These are phyloP conservation scores for Plasmodium gallinaceum DNA, from an alignment of 169 alveolate genomes.

Conservation along the genomic window DNA sequence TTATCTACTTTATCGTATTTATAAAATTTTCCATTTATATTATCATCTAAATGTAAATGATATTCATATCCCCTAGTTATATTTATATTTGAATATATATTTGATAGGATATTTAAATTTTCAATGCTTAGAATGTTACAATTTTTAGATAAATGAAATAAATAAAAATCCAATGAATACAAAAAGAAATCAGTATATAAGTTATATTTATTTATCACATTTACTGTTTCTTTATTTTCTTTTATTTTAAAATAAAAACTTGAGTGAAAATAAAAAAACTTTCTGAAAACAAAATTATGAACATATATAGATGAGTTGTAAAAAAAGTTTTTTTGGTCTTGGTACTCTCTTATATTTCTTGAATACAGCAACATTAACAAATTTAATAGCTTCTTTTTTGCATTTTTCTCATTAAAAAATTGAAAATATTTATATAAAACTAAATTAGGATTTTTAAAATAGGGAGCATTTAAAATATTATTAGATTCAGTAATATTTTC, in stretches of 20 bases:
- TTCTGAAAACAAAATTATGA: conserved; percentile 29
- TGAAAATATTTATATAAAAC: conserved; percentile 73
- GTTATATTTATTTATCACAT: background rate
- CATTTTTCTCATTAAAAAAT: conserved; percentile 27
- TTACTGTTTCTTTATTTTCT: conserved; percentile 1
- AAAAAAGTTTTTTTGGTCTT: conserved; percentile 31
- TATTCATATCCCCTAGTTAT: conserved; percentile 10
- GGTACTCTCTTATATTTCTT: conserved; percentile 48
- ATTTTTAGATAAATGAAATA: conserved; percentile 46
- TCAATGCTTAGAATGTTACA: conserved; percentile 26
- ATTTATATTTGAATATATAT: conserved; percentile 49
- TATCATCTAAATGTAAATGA: background rate
- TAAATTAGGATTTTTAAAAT: conserved; percentile 24
- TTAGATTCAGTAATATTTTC: background rate
- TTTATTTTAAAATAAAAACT: conserved; percentile 10
- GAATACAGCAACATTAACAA: conserved; percentile 26
- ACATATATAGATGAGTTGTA: conserved; percentile 43
- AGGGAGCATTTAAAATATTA: conserved; percentile 19
- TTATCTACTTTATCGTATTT: background rate
- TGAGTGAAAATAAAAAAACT: background rate
- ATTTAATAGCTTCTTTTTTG: conserved; percentile 26
- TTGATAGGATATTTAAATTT: conserved; percentile 31
- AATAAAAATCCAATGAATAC: conserved; percentile 58
- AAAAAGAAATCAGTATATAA: conserved; percentile 63
- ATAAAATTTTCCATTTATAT: background rate